Evolutionary conservation across 225 moss, liverwort and hornwort genomes (phyloP).

Genomic region (Polytrichum commune): DNA sequence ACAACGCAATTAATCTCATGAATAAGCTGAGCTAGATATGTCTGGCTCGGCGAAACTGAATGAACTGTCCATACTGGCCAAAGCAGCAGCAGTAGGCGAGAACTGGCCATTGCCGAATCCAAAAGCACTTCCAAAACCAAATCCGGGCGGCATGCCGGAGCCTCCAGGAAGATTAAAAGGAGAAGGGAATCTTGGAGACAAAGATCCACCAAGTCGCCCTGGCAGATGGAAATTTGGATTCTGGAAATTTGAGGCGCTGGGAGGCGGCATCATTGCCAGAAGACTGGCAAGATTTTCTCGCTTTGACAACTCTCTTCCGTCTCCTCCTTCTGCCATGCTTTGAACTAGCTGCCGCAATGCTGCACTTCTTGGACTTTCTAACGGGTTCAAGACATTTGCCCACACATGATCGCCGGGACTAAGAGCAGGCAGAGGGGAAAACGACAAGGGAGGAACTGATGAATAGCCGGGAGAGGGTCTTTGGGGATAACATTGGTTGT

Average conservation of each 20-base stretch:
- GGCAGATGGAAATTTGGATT: slow-evolving; percentile 13
- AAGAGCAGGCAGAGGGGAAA: slow-evolving; percentile 57
- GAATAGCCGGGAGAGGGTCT: slow-evolving; percentile 31
- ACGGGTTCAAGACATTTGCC: slow-evolving; percentile 35
- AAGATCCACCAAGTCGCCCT: slow-evolving; percentile 35
- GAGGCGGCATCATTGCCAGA: slow-evolving; percentile 8
- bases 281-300: neutral
- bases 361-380: slow-evolving; percentile 33
- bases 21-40: slow-evolving; percentile 48
- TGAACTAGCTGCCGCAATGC: slow-evolving; percentile 48
- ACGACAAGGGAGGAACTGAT: slow-evolving; percentile 41
- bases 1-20: slow-evolving; percentile 24
- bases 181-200: slow-evolving; percentile 41
- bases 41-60: slow-evolving; percentile 72
- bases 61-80: slow-evolving; percentile 56
- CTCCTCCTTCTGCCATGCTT: slow-evolving; percentile 18
- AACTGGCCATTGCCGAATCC: slow-evolving; percentile 47
- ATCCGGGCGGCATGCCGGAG: slow-evolving; percentile 52
- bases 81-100: slow-evolving; percentile 42
- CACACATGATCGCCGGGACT: slow-evolving; percentile 49
- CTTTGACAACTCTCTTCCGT: neutral
- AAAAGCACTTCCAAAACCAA: slow-evolving; percentile 52
- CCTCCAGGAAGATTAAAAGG: slow-evolving; percentile 15
- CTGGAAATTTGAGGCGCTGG: neutral
- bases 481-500: slow-evolving; percentile 16